These are phyloP conservation scores for Spergularia azorica DNA, from an alignment of 179 eudicot species.

Conservation along the genomic window DNA sequence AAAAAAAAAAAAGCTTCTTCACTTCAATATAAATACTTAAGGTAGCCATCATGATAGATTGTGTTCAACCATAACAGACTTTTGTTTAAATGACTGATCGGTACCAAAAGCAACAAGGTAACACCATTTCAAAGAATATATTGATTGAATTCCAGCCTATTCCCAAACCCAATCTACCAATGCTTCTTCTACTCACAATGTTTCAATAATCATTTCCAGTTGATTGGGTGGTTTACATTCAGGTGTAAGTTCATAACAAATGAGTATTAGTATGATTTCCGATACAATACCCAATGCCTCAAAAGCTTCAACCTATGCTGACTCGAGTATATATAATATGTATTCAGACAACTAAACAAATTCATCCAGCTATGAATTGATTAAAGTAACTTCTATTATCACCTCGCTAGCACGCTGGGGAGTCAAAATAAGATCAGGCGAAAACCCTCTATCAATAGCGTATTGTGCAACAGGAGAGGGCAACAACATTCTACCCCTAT, in stretches of 20 bases:
- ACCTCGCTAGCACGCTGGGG: constrained; percentile 86
- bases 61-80: too few relatives aligned
- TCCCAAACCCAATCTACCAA: too few relatives aligned
- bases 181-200: neutral
- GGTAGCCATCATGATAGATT: too few relatives aligned
- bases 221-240: neutral
- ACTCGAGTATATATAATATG: neutral
- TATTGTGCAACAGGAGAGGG: constrained; percentile 91
- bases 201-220: neutral
- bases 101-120: neutral
- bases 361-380: neutral
- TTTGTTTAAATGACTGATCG: neutral
- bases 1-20: too few relatives aligned
- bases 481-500: constrained; percentile 74
- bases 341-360: neutral
- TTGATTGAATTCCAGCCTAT: neutral
- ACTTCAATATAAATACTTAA: too few relatives aligned
- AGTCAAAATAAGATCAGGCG: constrained; percentile 78
- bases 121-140: neutral
- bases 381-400: constrained; percentile 16
- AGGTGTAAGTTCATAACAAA: neutral
- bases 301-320: neutral
- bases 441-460: constrained; percentile 82
- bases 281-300: too few relatives aligned
- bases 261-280: neutral